These are phyloP conservation scores for Apiospora kogelbergensis DNA, from an alignment of 2,329 filamentous ascomycete species.

Conservation along the genomic window DNA sequence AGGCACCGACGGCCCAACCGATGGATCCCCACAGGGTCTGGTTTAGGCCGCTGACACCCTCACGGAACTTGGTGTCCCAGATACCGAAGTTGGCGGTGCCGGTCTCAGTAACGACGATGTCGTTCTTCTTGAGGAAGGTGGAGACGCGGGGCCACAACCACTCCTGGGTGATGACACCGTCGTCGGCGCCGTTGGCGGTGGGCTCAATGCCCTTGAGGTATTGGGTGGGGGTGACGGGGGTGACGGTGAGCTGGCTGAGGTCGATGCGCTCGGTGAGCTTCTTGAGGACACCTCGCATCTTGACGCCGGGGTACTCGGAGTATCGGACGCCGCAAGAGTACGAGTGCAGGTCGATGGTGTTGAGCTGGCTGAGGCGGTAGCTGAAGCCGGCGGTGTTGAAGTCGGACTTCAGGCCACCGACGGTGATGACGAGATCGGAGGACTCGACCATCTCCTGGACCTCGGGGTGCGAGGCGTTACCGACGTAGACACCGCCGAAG, in stretches of 20 bases:
- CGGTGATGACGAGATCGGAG: slow-evolving; percentile 68
- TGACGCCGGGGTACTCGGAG: slow-evolving; percentile 74
- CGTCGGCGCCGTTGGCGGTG: slow-evolving; percentile 38
- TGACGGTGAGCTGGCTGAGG: slow-evolving; percentile 55
- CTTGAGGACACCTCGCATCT: slow-evolving; percentile 75
- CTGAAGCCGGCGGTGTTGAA: slow-evolving; percentile 85
- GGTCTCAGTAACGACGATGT: slow-evolving; percentile 83
- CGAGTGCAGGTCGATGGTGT: slow-evolving; percentile 80
- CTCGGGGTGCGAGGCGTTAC: slow-evolving; percentile 67
- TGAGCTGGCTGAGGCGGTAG: slow-evolving; percentile 73
- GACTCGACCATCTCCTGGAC: slow-evolving; percentile 65
- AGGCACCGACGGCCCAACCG: slow-evolving; percentile 59
- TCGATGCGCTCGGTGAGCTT: slow-evolving; percentile 65
- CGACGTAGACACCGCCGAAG: slow-evolving; percentile 83
- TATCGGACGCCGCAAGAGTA: slow-evolving; percentile 72
- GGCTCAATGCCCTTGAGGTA: slow-evolving; percentile 43
- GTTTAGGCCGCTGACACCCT: slow-evolving; percentile 74
- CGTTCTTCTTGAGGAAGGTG: slow-evolving; percentile 68
- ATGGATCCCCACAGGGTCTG: slow-evolving; percentile 75
- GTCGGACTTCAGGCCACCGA: slow-evolving; percentile 68
- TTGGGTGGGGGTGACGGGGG: slow-evolving; percentile 48
- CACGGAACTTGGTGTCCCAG: slow-evolving; percentile 79
- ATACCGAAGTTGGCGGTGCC: slow-evolving; percentile 88
- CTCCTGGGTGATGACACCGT: slow-evolving; percentile 60
- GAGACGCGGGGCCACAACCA: slow-evolving; percentile 79